phyloP scores from a whole-genome alignment of 371 early-diverging fungal genomes.

The Mucor ambiguus region DNA sequence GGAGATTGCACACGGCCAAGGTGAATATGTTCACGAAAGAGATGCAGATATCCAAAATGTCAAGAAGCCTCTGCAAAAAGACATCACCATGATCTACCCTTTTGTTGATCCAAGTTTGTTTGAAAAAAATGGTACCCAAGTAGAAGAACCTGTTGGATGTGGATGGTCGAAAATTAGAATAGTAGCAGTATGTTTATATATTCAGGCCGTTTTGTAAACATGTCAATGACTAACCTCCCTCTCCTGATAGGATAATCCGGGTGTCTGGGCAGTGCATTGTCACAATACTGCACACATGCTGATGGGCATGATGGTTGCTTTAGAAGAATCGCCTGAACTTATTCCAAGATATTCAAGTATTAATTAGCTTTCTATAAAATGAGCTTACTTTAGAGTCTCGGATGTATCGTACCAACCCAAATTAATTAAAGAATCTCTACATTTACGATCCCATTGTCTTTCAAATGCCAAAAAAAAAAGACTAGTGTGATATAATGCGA shows the following conservation, averaged over 20 bases:
- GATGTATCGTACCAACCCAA: no score
- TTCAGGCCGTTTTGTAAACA: not conserved
- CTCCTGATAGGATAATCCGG: constrained; percentile 41
- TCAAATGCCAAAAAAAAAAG: no score
- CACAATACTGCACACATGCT: constrained; percentile 49
- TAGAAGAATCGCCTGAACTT: constrained; percentile 45
- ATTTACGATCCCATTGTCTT: no score
- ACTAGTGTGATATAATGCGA: no score
- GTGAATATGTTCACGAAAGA: constrained; percentile 38
- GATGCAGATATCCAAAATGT: constrained; percentile 31
- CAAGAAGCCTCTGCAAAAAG: constrained; percentile 32
- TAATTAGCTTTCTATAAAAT: no score
- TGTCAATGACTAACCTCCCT: not conserved
- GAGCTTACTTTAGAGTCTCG: no score
- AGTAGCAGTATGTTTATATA: constrained; percentile 34
- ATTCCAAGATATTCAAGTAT: constrained; percentile 10
- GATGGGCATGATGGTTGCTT: constrained; percentile 46
- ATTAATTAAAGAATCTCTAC: no score
- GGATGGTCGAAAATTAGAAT: constrained; percentile 50
- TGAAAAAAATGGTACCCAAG: not conserved
- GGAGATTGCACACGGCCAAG: constrained; percentile 46
- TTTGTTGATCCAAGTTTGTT: constrained; percentile 17
- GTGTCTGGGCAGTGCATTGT: constrained; percentile 49
- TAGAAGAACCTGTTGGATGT: constrained; percentile 32
- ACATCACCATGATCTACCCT: constrained; percentile 43